Evolutionary conservation across 2,329 filamentous ascomycete genomes (phyloP).

Genomic region (Aurifilum marmelostoma): DNA sequence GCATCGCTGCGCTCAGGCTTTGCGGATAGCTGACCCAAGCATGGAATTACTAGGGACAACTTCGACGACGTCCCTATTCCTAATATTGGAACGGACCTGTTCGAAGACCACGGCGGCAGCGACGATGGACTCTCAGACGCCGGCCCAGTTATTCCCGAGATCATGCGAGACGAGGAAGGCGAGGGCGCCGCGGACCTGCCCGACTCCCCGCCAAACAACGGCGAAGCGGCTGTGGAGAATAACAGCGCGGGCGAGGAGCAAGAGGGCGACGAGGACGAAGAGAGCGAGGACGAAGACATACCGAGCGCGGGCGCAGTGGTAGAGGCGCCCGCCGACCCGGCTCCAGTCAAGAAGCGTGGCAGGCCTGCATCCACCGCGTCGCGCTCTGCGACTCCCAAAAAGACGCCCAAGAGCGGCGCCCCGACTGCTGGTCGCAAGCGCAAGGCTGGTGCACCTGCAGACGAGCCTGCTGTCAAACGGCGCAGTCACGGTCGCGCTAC

Average conservation of each 20-base stretch:
- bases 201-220: neutral
- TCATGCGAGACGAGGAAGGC: slow-evolving; percentile 13
- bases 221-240: neutral
- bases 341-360: slow-evolving; percentile 33
- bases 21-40: neutral
- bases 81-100: slow-evolving; percentile 22
- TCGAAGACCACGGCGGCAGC: slow-evolving; percentile 16
- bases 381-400: slow-evolving; percentile 25
- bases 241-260: neutral
- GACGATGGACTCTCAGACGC: slow-evolving; percentile 21
- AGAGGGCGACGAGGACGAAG: slow-evolving; percentile 2
- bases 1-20: neutral
- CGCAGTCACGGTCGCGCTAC: slow-evolving; percentile 25
- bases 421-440: slow-evolving; percentile 24
- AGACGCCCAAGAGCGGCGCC: slow-evolving; percentile 4
- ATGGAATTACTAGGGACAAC: slow-evolving; percentile 10
- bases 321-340: slow-evolving; percentile 26
- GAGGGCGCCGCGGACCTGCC: slow-evolving; percentile 4
- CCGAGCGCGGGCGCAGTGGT: slow-evolving; percentile 21
- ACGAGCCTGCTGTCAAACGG: slow-evolving; percentile 22
- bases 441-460: slow-evolving; percentile 13
- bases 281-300: slow-evolving; percentile 2
- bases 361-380: slow-evolving; percentile 28
- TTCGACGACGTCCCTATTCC: slow-evolving; percentile 20
- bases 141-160: slow-evolving; percentile 19